Base-by-base conservation (phyloP, 1,284 basidiomycete species). In the Boletellus deceptivus region DNA sequence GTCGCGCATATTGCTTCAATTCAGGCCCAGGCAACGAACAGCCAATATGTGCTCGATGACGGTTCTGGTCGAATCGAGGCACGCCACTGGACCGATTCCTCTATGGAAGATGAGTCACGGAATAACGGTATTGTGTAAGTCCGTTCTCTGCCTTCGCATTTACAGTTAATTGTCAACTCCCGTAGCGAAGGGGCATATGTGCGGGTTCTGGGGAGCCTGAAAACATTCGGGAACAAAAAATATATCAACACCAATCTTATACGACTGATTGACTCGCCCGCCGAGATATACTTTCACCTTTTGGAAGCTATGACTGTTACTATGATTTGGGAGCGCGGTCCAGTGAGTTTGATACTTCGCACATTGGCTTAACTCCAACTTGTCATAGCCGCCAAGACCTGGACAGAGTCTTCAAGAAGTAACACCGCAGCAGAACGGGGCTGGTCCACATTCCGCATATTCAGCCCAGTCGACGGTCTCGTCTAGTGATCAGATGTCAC, bases 31-130 rank as follows among this genome's bases (percentile, higher is more conserved):
- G 78, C 90, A 1, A 98, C 94, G 3, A 95, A 96, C 59, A 80
- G 83, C 47, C 81, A 84, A 20, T 95, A 93, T 68, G 72, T 75
- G 55, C 72, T 99, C 9, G 91, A 96, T 56, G 96, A 99, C 66
- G 93, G 93, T 4, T 93, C 92, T 1, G 96, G 91, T 3, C 77
- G 78, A 53, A 84, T 98, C 29, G 93, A 98, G 63, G 91, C 88
- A 22, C 82, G 93, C 34, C 84, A 89, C 59, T 99, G 96, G 96
- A 76, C 88, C 8, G 92, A 95, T 62, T 77, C 83, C 39, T 76
- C 75, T 16, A 76, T 75, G 48, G 75, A 79, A 29, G 83, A 85
- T 22, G 73, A 76, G 29, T 75, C 76, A 2, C 73, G 73, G 16
- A 70, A 72, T 48, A 72, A 67, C 57, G 73, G 74, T 33, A 75